Percentiles rank a stretch among this genome's conserved stretches.
These are phyloP conservation scores for Kwoniella europaea DNA, from an alignment of 768 basidiomycete genomes.

Conservation along the genomic window DNA sequence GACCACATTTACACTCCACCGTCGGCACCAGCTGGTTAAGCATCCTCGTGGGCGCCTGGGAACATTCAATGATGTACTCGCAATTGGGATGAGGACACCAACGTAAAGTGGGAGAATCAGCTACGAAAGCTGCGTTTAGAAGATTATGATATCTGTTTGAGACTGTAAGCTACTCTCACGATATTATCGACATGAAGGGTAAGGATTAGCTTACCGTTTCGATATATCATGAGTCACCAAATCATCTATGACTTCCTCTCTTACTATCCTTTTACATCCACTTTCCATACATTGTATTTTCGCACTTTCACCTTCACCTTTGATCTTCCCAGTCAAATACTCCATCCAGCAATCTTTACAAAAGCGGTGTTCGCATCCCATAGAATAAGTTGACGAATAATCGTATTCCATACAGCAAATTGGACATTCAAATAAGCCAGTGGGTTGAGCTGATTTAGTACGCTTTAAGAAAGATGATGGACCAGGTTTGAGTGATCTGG, in stretches of 20 bases:
- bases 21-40: conserved; percentile 83
- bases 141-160: conserved; percentile 78
- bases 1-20: conserved; percentile 78
- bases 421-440: conserved; percentile 78
- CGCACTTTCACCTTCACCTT: conserved; percentile 63
- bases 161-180: too few species aligned
- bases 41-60: conserved; percentile 75
- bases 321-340: conserved; percentile 79
- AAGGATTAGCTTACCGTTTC: conserved; percentile 55
- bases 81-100: conserved; percentile 96
- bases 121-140: conserved; percentile 86
- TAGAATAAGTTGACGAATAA: conserved; percentile 73
- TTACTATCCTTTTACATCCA: conserved; percentile 59
- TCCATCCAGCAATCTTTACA: conserved; percentile 83
- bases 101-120: conserved; percentile 77
- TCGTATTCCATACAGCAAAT: conserved; percentile 72
- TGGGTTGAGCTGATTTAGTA: conserved; percentile 33
- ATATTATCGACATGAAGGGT: conserved; percentile 13
- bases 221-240: conserved; percentile 64
- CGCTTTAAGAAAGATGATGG: conserved; percentile 39
- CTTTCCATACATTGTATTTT: conserved; percentile 61
- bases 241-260: conserved; percentile 60
- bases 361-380: conserved; percentile 83
- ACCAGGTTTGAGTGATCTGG: conserved; percentile 40
- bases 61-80: conserved; percentile 90